Conservation (phyloP, 768 basidiomycete genomes). For the Tricholoma furcatifolium region DNA sequence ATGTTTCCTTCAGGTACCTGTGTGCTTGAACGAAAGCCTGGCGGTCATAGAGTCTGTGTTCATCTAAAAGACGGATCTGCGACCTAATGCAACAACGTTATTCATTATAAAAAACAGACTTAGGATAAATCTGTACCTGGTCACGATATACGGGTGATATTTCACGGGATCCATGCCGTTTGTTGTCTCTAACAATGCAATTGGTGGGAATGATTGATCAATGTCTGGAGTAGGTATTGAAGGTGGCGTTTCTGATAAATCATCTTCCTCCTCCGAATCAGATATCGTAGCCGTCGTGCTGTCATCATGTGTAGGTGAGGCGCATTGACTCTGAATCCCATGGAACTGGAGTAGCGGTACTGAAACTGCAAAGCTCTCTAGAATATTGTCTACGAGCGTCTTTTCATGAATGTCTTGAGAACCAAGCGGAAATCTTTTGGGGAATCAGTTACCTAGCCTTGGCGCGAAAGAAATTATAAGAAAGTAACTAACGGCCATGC, state of each 20-base stretch:
- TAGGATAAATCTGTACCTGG: slow-evolving; percentile 20
- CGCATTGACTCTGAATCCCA: slow-evolving; percentile 22
- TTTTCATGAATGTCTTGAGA: neutral
- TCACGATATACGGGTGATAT: slow-evolving; percentile 31
- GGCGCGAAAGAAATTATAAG: neutral
- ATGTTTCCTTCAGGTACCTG: slow-evolving; percentile 16
- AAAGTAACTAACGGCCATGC: slow-evolving; percentile 9
- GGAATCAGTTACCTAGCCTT: neutral
- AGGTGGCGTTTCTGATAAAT: neutral
- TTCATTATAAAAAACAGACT: too few relatives aligned
- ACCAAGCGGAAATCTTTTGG: slow-evolving; percentile 8
- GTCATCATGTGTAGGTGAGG: neutral
- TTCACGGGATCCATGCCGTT: slow-evolving; percentile 14
- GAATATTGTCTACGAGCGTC: neutral
- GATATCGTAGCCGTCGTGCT: too few relatives aligned
- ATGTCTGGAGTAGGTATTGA: neutral
- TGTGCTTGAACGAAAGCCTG: slow-evolving; percentile 25
- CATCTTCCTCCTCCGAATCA: neutral
- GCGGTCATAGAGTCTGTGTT: slow-evolving; percentile 24
- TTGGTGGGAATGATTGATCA: neutral
- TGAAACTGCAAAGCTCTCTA: slow-evolving; percentile 25
- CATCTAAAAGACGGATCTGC: slow-evolving; percentile 27
- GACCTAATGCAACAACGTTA: slow-evolving; percentile 21
- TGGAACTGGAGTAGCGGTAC: slow-evolving; percentile 31
- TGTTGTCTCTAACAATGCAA: slow-evolving; percentile 1